A percentile compares a stretch with the other conserved stretches of the same genome.
phyloP scores from a whole-genome alignment of 2,329 filamentous ascomycete species.

The Zelopaecilomyces penicillatus region DNA sequence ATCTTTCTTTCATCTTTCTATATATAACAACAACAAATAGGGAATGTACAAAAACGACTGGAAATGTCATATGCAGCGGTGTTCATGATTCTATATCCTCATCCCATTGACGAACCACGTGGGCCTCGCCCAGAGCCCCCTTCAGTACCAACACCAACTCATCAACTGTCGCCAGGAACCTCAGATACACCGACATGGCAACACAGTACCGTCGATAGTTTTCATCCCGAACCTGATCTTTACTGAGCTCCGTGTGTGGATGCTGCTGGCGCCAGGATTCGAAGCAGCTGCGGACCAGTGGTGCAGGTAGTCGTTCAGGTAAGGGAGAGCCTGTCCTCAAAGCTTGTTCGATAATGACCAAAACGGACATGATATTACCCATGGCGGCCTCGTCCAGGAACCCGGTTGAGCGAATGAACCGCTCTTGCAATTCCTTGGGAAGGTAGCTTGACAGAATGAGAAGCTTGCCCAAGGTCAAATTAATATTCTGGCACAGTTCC shows the following conservation, averaged over 20 bases:
- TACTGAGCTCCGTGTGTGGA: slow-evolving; percentile 20
- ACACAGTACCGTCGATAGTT: slow-evolving; percentile 39
- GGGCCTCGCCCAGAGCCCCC: slow-evolving; percentile 32
- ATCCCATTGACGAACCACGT: slow-evolving; percentile 23
- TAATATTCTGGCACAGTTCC: slow-evolving; percentile 23
- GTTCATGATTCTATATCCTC: slow-evolving; percentile 2
- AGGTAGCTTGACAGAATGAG: slow-evolving; percentile 26
- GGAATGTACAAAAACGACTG: too few relatives aligned
- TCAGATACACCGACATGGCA: slow-evolving; percentile 34
- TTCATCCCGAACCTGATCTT: slow-evolving; percentile 28
- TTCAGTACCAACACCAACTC: slow-evolving; percentile 37
- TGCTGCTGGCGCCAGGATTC: slow-evolving; percentile 16
- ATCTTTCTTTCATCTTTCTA: too few relatives aligned
- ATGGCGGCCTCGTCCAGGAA: slow-evolving; percentile 35
- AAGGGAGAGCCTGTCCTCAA: slow-evolving; percentile 39
- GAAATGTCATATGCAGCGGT: too few relatives aligned
- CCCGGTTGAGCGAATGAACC: slow-evolving; percentile 29
- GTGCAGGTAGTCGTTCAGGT: slow-evolving; percentile 39
- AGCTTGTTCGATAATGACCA: slow-evolving; percentile 37
- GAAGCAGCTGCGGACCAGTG: slow-evolving; percentile 30
- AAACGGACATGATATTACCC: slow-evolving; percentile 42
- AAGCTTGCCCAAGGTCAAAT: slow-evolving; percentile 24
- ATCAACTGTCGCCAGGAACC: slow-evolving; percentile 34
- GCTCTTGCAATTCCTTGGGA: slow-evolving; percentile 30
- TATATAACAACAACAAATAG: too few relatives aligned